Conservation (phyloP, 495 filamentous ascomycete genomes). For the Daldinia decipiens region DNA sequence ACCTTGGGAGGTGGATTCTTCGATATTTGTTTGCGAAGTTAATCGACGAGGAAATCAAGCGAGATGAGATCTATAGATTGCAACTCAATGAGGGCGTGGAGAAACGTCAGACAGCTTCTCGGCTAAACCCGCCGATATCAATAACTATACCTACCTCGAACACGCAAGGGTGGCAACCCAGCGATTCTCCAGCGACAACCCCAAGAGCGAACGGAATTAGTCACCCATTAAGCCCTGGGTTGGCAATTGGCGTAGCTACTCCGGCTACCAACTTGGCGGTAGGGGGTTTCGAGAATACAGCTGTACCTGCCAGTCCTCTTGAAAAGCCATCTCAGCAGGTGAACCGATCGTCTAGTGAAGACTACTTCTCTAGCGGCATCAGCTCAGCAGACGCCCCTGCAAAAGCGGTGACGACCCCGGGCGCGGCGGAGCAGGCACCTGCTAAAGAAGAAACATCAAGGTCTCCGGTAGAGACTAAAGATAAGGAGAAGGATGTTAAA, state of each 20-base stretch:
- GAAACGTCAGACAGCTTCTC: conserved; percentile 63
- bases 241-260: conserved; percentile 82
- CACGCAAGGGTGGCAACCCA: conserved; percentile 59
- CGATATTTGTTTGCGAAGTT: conserved; percentile 91
- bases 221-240: conserved; percentile 73
- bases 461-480: conserved; percentile 67
- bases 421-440: conserved; percentile 48
- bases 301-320: conserved; percentile 51
- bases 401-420: conserved; percentile 51
- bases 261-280: conserved; percentile 61
- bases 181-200: conserved; percentile 61
- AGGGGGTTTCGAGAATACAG: conserved; percentile 51
- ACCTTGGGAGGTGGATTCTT: conserved; percentile 96
- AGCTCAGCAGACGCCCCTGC: conserved; percentile 49
- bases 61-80: conserved; percentile 78
- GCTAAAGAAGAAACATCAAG: conserved; percentile 54
- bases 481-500: conserved; percentile 72
- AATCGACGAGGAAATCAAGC: conserved; percentile 86
- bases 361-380: conserved; percentile 61
- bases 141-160: conserved; percentile 74
- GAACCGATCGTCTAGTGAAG: conserved; percentile 55
- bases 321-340: conserved; percentile 50
- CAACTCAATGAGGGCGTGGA: conserved; percentile 69
- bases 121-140: conserved; percentile 68
- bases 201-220: conserved; percentile 70